Evolutionary conservation across 306 rosid species (phyloP).

Genomic region (Cyclanthera cordifolia): DNA sequence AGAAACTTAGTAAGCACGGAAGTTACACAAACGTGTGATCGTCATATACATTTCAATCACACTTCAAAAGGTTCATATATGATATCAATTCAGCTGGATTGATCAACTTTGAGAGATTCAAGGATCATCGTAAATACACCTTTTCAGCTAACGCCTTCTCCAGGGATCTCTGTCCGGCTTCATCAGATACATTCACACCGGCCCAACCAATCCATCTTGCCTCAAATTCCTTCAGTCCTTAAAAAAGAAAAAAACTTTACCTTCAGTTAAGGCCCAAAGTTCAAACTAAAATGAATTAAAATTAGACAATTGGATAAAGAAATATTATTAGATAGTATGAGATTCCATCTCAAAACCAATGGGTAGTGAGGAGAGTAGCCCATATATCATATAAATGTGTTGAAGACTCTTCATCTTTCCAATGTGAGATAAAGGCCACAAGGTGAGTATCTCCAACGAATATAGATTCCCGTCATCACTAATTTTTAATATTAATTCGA

Average conservation of each 20-base stretch:
- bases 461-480: background rate
- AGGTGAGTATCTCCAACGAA: too few relatives aligned
- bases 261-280: conserved; percentile 15
- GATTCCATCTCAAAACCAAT: too few relatives aligned
- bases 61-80: background rate
- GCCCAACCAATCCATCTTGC: conserved; percentile 99
- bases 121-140: conserved; percentile 25
- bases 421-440: too few relatives aligned
- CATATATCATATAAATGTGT: too few relatives aligned
- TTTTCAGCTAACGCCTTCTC: conserved; percentile 81
- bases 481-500: background rate
- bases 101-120: background rate
- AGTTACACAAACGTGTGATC: too few relatives aligned
- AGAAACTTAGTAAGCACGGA: conserved; percentile 11
- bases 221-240: conserved; percentile 91
- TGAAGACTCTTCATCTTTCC: too few relatives aligned
- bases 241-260: conserved; percentile 31
- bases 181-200: conserved; percentile 88
- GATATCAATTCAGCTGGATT: background rate
- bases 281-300: conserved; percentile 1
- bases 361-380: too few relatives aligned
- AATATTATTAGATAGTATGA: too few relatives aligned
- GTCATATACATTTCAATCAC: background rate
- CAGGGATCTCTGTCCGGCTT: conserved; percentile 57
- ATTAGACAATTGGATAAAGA: background rate